Conservation (phyloP, 441 rosid species). For the Macaranga tanarius region DNA sequence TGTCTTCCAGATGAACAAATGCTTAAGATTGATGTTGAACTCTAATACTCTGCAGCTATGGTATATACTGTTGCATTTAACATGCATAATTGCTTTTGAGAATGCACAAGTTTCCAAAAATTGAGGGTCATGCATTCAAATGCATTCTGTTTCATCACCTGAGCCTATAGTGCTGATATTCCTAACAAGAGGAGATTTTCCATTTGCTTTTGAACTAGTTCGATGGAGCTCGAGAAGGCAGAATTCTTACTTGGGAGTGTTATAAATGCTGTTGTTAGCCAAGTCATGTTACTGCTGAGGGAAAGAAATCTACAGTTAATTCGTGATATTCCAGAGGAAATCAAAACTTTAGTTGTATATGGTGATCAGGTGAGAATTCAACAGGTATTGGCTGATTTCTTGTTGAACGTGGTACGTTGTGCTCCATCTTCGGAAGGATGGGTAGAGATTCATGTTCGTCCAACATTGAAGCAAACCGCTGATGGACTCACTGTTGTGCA, state of each 20-base stretch:
- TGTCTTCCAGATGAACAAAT: not conserved
- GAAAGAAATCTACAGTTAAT: slow-evolving; percentile 81
- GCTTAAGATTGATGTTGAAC: not conserved
- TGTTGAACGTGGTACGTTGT: slow-evolving; percentile 76
- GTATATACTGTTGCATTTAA: not conserved
- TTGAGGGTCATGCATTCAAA: slow-evolving; percentile 7
- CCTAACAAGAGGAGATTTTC: slow-evolving; percentile 26
- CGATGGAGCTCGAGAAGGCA: slow-evolving; percentile 67
- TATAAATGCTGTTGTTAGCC: slow-evolving; percentile 91
- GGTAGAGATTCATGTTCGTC: slow-evolving; percentile 88
- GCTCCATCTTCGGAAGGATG: slow-evolving; percentile 77
- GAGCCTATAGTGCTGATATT: slow-evolving; percentile 2
- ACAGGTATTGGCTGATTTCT: slow-evolving; percentile 83
- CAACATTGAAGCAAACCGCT: slow-evolving; percentile 53
- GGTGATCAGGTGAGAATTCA: slow-evolving; percentile 93
- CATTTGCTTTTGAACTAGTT: slow-evolving; percentile 43
- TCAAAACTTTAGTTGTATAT: slow-evolving; percentile 66
- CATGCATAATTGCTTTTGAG: not conserved
- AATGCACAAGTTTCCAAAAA: not conserved
- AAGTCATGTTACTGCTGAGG: slow-evolving; percentile 69
- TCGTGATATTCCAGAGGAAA: slow-evolving; percentile 90
- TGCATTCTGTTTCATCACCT: slow-evolving; percentile 9
- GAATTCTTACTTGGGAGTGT: slow-evolving; percentile 78
- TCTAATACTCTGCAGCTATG: not conserved
- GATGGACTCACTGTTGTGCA: slow-evolving; percentile 49